Base-by-base conservation (phyloP, 2,329 filamentous ascomycete species). In the Cercospora canescens region DNA sequence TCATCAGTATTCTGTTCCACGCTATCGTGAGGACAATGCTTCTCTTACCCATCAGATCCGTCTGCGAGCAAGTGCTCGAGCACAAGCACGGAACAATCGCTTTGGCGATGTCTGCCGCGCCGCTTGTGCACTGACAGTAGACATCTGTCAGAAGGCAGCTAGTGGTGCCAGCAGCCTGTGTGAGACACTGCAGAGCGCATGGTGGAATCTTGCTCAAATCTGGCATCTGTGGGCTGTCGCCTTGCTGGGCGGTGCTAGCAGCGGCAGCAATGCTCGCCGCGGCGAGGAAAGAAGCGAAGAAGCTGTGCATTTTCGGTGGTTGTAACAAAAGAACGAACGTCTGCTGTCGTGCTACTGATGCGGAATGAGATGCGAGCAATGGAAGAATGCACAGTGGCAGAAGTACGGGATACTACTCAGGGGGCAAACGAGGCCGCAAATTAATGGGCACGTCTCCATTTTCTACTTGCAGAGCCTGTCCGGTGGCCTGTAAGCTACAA, bases 71-170 rank as follows among this genome's bases (percentile, higher is more conserved):
- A 50, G 71, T 68, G 26, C 66, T 71, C 34, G 65, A 63, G 34
- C 78, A 77, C 18, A 81, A 70, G 70, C 82, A 84, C 2, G 69
- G 67, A 3, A 77, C 73, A 81, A 79, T 84, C 62, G 76, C 71
- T 14, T 74, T 68, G 32, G 72, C 72, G 69, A 83, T 79, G 35
- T 69, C 72, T 24, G 74, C 65, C 16, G 72, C 72, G 41, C 78
- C 79, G 8, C 76, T 79, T 3, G 79, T 84, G 79, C 85, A 87
- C 72, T 85, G 83, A 80, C 86, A 88, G 59, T 73, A 76, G 50
- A 78, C 73, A 75, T 88, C 84, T 52, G 76, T 79, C 64, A 81
- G 65, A 14, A 65, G 69, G 75, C 85, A 88, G 72, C 81, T 80
- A 21, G 81, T 81, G n/a, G 76, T 74, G 18, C 76, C 74, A 72